A percentile compares a stretch with the other conserved stretches of the same genome.
Evolutionary conservation across 129 eudicot species (phyloP).

Genomic region (Helichrysum umbraculigerum): DNA sequence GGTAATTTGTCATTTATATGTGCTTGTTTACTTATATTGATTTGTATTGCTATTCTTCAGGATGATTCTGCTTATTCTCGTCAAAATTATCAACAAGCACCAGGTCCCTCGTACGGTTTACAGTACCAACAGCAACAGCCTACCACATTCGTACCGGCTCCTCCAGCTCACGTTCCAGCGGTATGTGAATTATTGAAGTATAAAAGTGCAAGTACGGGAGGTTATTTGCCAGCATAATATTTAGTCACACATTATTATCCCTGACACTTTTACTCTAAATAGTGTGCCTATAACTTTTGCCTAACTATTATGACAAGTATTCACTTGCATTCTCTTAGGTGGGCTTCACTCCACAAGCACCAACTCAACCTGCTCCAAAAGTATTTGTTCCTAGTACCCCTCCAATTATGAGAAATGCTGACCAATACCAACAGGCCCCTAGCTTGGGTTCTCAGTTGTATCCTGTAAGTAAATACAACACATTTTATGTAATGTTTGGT

Average conservation of each 20-base stretch:
- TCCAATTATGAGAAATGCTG: constrained; percentile 63
- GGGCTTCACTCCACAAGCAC: constrained; percentile 59
- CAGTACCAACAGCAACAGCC: constrained; percentile 49
- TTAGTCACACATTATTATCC: not conserved
- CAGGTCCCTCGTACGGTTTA: constrained; percentile 44
- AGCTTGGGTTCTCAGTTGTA: constrained; percentile 70
- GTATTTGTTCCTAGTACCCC: constrained; percentile 72
- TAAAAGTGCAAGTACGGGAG: constrained; percentile 3
- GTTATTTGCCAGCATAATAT: not conserved
- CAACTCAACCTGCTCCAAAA: constrained; percentile 63
- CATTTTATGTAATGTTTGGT: not conserved
- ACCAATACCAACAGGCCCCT: constrained; percentile 72
- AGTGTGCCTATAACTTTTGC: not conserved
- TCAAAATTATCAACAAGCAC: constrained; percentile 59
- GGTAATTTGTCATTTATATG: not conserved
- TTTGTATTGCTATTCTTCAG: constrained; percentile 13
- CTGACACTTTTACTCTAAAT: constrained; percentile 12
- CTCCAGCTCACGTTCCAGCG: constrained; percentile 51
- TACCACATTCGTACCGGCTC: constrained; percentile 58
- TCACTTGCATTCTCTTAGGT: constrained; percentile 38
- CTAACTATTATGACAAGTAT: not conserved
- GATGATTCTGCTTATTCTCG: constrained; percentile 39
- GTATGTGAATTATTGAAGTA: constrained; percentile 33
- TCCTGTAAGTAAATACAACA: constrained; percentile 43
- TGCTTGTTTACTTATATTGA: constrained; percentile 20